Base-by-base conservation (phyloP, 2,329 filamentous ascomycete genomes). In the Proliferodiscus dingleyae region DNA sequence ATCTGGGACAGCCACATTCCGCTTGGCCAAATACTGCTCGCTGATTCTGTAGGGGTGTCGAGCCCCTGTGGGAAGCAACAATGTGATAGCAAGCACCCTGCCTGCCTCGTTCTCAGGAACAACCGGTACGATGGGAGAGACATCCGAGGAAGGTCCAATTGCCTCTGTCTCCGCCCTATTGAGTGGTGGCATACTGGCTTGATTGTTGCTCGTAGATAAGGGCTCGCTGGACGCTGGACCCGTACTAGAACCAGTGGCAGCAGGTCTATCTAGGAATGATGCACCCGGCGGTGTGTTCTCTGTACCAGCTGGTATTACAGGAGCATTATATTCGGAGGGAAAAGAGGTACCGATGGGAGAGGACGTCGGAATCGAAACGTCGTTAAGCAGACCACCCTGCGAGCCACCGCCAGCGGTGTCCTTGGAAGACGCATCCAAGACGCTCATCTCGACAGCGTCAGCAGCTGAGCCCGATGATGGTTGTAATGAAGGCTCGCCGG, bases 1-100 rank as follows among this genome's bases (percentile, higher is more conserved):
- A 24, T 83, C 83, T 16, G 88, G 84, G 1, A 93, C 79, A 38
- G 77, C 78, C 43, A 95, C 87, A 57, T 85, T 87, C 49, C 89
- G 80, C 67, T 90, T 89, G 43, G 75, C 74, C 44, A 97, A 72
- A 61, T 96, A 96, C 62, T 81, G 87, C 60, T 87, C 85, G 66
- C 95, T 87, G 55, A 97, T 85, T 63, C 84, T 89, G 68, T 94
- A 95, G 0, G 89, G 89, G 67, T 96, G 89, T 51, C 89, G 77
- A 29, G 86, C 85, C 34, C 90, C 90, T 1, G 77, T 89, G 0
- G 84, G 87, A 46, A 95, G 76, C 29, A 96, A 77, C 29, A 97
- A 73, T 42, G 88, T 94, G 56, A 97, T 94, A 52, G 78, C 77
- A 62, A 87, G 81, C 5, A 68, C 64, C 3, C 69, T 67, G 4